Base-by-base conservation (phyloP, 345 rosid species). In the Corchorus capsularis region DNA sequence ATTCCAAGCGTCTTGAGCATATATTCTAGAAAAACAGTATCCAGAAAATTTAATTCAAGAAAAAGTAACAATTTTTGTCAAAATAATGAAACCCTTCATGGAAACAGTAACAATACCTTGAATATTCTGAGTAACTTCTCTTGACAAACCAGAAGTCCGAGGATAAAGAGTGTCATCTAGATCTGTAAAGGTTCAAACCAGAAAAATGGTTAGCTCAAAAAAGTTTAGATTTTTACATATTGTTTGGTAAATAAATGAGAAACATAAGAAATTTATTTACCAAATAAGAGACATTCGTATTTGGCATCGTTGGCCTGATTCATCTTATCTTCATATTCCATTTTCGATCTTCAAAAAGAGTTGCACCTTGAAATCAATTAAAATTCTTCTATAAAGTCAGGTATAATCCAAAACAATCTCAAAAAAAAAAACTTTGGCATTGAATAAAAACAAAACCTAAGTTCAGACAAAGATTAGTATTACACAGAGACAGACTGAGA, bases 81-180 rank as follows among this genome's bases (percentile, higher is more conserved):
- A 37, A 22, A 67, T 3, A 67, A 43, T 35, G 11, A 43, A 20
- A 68, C 32, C 45, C 41, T 73, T 41, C 60, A 50, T 63, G 15
- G 2, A 10, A 20, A 35, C 19, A 20, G 37, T 10, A 16, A 46
- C 47, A 46, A 57, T 82, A 94, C 98, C 98, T 84, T 84, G 92
- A 70, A 94, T 93, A 77, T 93, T 93, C 72, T 83, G 87, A 74
- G 86, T 83, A 63, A 88, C 87, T 32, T 79, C 77, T 55, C 39
- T 52, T 9, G 96, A 85, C 72, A 94, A 79, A 50, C 98, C 98
- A 78, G 96, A 93, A 80, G 86, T 89, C 32, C 73, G 60, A 65
- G 97, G 92, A 80, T 93, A 94, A 75, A 94, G 89, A 73, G 98
- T 94, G 82, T 94, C 98, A 82, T 94, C 98, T 50, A 91, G 34